Evolutionary conservation across 805 yeast genomes (phyloP).

Genomic region (Teunomyces cretensis): DNA sequence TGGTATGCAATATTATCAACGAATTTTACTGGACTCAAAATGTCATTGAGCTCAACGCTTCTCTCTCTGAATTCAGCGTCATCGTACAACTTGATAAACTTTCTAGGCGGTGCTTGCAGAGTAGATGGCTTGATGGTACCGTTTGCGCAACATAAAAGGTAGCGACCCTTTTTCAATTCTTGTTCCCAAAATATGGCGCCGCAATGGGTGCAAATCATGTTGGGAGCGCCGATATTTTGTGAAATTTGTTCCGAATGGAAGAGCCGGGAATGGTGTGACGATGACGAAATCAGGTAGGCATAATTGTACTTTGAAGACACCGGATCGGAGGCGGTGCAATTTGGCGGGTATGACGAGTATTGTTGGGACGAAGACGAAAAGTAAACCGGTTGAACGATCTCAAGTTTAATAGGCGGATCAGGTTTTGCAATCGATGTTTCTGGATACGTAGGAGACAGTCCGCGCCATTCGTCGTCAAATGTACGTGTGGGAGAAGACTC

Average conservation of each 20-base stretch:
- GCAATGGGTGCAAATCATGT: neutral
- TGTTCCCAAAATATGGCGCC: conserved; percentile 1
- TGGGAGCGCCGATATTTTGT: neutral
- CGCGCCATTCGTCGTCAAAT: too few species aligned
- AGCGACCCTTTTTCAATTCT: neutral
- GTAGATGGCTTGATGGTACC: neutral
- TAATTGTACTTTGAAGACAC: neutral
- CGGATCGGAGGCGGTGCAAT: neutral
- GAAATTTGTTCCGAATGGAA: neutral
- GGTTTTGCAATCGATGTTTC: neutral
- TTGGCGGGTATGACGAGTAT: neutral
- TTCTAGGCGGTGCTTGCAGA: neutral
- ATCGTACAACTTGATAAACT: neutral
- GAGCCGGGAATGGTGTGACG: neutral
- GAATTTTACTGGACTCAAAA: conserved; percentile 1
- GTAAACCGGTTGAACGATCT: neutral
- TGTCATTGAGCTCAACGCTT: neutral
- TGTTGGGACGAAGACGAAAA: neutral
- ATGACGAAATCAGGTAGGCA: neutral
- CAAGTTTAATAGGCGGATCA: neutral
- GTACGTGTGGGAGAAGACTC: neutral
- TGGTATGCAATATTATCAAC: neutral
- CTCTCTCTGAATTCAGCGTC: neutral
- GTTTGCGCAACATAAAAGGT: neutral
- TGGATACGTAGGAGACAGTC: neutral